Percentiles rank a stretch among this genome's conserved stretches.
Conservation (phyloP, 2,329 filamentous ascomycete genomes). For the Colletotrichum sp. region DNA sequence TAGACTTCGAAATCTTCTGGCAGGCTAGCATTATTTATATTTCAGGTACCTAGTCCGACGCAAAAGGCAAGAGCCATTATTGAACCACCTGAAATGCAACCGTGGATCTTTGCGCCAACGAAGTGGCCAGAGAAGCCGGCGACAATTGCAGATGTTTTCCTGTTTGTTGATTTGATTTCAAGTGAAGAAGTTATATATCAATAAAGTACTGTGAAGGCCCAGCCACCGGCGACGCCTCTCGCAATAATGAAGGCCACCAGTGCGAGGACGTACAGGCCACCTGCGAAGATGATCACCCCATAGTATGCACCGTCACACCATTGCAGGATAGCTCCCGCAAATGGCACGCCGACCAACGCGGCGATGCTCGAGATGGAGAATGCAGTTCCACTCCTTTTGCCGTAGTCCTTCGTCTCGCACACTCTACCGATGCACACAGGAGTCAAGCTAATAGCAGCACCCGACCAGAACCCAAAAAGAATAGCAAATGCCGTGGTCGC, state of each 20-base stretch:
- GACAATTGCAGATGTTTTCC: not conserved
- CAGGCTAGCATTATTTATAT: not conserved
- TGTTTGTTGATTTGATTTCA: not conserved
- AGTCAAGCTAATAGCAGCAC: conserved; percentile 72
- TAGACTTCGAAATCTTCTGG: not conserved
- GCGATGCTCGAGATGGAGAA: conserved; percentile 72
- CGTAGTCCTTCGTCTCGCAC: conserved; percentile 72
- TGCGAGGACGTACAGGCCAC: conserved; percentile 50
- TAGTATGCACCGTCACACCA: conserved; percentile 51
- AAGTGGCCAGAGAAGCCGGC: not conserved
- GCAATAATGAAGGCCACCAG: conserved; percentile 31
- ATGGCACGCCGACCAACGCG: conserved; percentile 59
- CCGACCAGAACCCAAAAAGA: conserved; percentile 74
- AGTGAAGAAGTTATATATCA: not conserved
- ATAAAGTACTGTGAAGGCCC: not conserved
- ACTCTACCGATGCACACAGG: conserved; percentile 76
- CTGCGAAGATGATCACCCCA: conserved; percentile 59
- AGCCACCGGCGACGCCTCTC: conserved; percentile 26
- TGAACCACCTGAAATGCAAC: not conserved
- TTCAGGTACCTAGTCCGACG: not conserved
- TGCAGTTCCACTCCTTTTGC: conserved; percentile 71
- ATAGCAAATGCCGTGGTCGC: conserved; percentile 66
- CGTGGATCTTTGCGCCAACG: not conserved
- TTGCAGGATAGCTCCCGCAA: conserved; percentile 59
- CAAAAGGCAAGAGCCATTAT: not conserved